A percentile compares a stretch with the other conserved stretches of the same genome.
These are phyloP conservation scores for Paraconiothyrium sp. DNA, from an alignment of 2,329 filamentous ascomycete species.

Conservation along the genomic window DNA sequence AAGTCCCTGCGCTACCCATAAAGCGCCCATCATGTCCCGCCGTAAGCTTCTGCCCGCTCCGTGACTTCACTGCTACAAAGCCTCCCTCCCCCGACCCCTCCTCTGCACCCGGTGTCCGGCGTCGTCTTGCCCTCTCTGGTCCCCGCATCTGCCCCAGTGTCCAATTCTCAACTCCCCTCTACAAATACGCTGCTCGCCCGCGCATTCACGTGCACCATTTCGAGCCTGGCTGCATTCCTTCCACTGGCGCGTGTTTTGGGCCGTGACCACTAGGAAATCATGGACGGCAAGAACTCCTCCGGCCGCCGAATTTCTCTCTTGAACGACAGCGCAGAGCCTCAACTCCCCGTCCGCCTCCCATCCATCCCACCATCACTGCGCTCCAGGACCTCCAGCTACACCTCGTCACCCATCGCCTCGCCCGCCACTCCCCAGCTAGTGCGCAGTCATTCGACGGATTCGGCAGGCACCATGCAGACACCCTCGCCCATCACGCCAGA, in stretches of 20 bases:
- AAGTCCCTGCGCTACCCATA: conserved; percentile 14
- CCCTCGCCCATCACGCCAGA: conserved; percentile 60
- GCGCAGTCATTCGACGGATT: conserved; percentile 59
- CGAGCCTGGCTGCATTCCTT: conserved; percentile 37
- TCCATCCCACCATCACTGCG: conserved; percentile 49
- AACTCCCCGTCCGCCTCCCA: conserved; percentile 44
- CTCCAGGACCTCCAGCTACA: conserved; percentile 55
- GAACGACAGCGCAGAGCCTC: conserved; percentile 55
- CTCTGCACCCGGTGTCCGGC: conserved; percentile 1
- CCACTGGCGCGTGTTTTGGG: conserved; percentile 41
- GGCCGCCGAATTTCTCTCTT: conserved; percentile 61
- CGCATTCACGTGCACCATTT: conserved; percentile 31
- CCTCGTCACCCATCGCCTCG: conserved; percentile 57
- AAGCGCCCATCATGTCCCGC: conserved; percentile 8
- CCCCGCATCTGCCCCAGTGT: not conserved
- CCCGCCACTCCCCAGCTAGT: conserved; percentile 58
- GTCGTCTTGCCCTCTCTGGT: not conserved
- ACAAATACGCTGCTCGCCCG: conserved; percentile 10
- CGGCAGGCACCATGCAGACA: conserved; percentile 50
- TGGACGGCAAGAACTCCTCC: conserved; percentile 62
- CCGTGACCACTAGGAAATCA: conserved; percentile 44
- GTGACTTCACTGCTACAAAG: conserved; percentile 14
- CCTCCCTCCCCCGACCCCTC: not conserved
- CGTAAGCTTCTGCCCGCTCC: not conserved
- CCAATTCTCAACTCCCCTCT: not conserved